These are phyloP conservation scores for Pichia kudriavzevii DNA, from an alignment of 1,139 yeast species.

Conservation along the genomic window DNA sequence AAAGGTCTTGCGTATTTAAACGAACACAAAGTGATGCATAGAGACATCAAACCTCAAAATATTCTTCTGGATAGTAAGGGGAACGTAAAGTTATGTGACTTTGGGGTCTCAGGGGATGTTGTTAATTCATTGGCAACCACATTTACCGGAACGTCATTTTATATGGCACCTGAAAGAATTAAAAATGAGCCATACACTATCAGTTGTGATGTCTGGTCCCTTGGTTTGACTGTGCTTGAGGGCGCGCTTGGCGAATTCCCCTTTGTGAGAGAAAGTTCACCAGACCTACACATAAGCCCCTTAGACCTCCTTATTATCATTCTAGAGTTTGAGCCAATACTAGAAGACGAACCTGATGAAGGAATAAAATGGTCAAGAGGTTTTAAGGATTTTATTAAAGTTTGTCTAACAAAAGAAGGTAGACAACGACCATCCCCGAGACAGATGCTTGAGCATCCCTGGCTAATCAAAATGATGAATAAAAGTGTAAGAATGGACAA, in stretches of 20 bases:
- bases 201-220: constrained; percentile 93
- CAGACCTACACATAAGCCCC: constrained; percentile 47
- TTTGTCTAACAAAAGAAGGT: constrained; percentile 76
- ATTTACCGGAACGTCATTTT: constrained; percentile 92
- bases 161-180: constrained; percentile 97
- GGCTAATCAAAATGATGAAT: constrained; percentile 71
- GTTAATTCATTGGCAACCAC: constrained; percentile 93
- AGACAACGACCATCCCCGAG: constrained; percentile 82
- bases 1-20: constrained; percentile 82
- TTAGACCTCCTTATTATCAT: constrained; percentile 80
- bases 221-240: constrained; percentile 84
- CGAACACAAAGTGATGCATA: constrained; percentile 78
- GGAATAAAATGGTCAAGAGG: constrained; percentile 77
- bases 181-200: constrained; percentile 93
- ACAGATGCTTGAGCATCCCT: constrained; percentile 87
- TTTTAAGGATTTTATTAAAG: constrained; percentile 74
- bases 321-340: constrained; percentile 70
- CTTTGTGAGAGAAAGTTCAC: constrained; percentile 31
- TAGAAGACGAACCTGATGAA: constrained; percentile 68
- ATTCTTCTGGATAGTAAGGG: constrained; percentile 69
- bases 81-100: constrained; percentile 87
- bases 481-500: constrained; percentile 78
- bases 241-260: constrained; percentile 91
- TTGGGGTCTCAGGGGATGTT: constrained; percentile 97
- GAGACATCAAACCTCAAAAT: constrained; percentile 92